Evolutionary conservation across 2,329 filamentous ascomycete genomes (phyloP).

Genomic region (Pezicula radicicola): DNA sequence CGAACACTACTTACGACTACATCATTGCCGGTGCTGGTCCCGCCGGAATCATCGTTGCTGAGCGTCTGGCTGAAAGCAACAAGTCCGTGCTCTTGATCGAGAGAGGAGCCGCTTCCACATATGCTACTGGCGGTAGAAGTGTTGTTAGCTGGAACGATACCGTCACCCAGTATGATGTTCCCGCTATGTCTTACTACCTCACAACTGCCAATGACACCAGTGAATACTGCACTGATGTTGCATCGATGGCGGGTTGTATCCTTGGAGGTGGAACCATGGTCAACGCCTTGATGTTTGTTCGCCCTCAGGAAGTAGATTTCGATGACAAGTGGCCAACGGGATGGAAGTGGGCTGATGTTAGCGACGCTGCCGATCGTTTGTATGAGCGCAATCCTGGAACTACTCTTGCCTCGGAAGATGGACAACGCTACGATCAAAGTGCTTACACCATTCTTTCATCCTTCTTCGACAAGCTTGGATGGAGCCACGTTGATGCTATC

Average conservation of each 20-base stretch:
- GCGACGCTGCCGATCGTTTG: conserved; percentile 53
- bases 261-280: conserved; percentile 54
- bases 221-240: conserved; percentile 37
- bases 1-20: conserved; percentile 50
- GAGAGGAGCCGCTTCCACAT: conserved; percentile 14
- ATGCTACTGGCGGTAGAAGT: conserved; percentile 14
- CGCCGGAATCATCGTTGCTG: conserved; percentile 53
- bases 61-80: conserved; percentile 43
- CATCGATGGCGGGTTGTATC: conserved; percentile 68
- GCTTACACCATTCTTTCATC: conserved; percentile 59
- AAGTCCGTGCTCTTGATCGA: conserved; percentile 44
- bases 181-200: conserved; percentile 61
- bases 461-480: conserved; percentile 44
- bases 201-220: conserved; percentile 58
- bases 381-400: conserved; percentile 70
- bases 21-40: conserved; percentile 63
- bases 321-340: conserved; percentile 64
- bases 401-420: conserved; percentile 60
- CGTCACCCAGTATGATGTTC: conserved; percentile 66
- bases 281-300: conserved; percentile 66
- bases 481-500: conserved; percentile 39
- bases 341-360: conserved; percentile 65
- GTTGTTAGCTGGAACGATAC: conserved; percentile 18
- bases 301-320: conserved; percentile 61
- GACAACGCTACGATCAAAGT: conserved; percentile 60